These are phyloP conservation scores for Wickerhamomyces subpelliculosus DNA, from an alignment of 805 yeast species.

Conservation along the genomic window DNA sequence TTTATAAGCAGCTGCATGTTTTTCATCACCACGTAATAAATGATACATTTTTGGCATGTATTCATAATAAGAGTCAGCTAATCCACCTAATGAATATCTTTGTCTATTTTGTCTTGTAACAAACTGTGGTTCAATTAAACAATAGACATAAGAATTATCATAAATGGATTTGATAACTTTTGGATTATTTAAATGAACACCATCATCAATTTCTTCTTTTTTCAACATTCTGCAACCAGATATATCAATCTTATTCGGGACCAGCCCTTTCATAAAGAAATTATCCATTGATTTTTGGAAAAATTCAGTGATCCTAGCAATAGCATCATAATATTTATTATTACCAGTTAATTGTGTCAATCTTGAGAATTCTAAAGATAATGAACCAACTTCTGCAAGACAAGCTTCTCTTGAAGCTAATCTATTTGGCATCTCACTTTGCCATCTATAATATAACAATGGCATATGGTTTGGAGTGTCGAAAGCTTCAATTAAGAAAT, in stretches of 20 bases:
- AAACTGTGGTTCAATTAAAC: constrained; percentile 24
- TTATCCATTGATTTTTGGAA: constrained; percentile 27
- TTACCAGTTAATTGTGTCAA: constrained; percentile 45
- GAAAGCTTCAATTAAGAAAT: constrained; percentile 44
- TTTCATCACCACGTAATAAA: constrained; percentile 32
- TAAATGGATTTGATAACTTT: constrained; percentile 31
- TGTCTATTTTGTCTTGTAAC: constrained; percentile 7
- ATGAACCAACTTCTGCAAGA: constrained; percentile 42
- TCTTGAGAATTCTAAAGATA: constrained; percentile 45
- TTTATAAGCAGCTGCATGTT: constrained; percentile 17
- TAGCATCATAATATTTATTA: constrained; percentile 41
- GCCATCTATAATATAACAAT: constrained; percentile 37
- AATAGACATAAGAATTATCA: constrained; percentile 24
- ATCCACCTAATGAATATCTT: constrained; percentile 31
- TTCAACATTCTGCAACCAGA: constrained; percentile 40
- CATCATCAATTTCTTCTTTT: constrained; percentile 22
- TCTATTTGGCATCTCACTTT: constrained; percentile 26
- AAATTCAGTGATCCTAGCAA: constrained; percentile 35
- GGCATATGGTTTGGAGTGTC: constrained; percentile 58
- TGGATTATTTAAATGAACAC: constrained; percentile 26
- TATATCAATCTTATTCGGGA: constrained; percentile 38
- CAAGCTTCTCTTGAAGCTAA: constrained; percentile 30
- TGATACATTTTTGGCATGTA: constrained; percentile 42
- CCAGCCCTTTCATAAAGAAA: constrained; percentile 34
- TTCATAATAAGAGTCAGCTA: constrained; percentile 41